A percentile compares a stretch with the other conserved stretches of the same genome.
Evolutionary conservation across 306 rosid genomes (phyloP).

Genomic region (Casuarina cunninghamiana): DNA sequence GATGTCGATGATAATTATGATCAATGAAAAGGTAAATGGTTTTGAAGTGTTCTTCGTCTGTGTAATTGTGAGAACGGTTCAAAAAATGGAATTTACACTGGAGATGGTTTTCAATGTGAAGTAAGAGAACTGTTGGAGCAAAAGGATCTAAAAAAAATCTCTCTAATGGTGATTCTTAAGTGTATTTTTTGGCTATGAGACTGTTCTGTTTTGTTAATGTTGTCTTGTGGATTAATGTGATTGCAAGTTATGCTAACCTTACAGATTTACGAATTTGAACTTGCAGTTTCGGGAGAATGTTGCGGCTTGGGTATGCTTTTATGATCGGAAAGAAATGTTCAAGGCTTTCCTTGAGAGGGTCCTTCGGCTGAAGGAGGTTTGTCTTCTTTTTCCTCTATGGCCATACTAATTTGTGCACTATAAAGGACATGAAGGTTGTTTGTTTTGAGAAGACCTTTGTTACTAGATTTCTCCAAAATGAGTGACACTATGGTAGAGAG

Average conservation of each 20-base stretch:
- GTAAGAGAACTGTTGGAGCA: background rate
- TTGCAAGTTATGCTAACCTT: conserved; percentile 18
- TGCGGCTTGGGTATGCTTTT: conserved; percentile 92
- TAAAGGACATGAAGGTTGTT: background rate
- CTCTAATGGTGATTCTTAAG: too few relatives aligned
- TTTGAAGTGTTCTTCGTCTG: background rate
- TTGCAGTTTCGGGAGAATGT: conserved; percentile 93
- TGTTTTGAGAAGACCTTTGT: too few relatives aligned
- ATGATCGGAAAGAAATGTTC: conserved; percentile 73
- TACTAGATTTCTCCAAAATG: too few relatives aligned
- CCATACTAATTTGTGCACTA: background rate
- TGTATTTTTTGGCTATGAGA: too few relatives aligned
- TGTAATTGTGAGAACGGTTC: background rate
- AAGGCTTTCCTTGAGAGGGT: conserved; percentile 85
- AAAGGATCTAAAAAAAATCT: too few relatives aligned
- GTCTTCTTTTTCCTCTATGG: conserved; percentile 16
- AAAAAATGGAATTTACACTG: background rate
- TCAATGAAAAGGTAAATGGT: conserved; percentile 78
- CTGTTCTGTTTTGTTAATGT: too few relatives aligned
- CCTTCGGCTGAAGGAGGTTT: conserved; percentile 83
- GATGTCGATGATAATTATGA: conserved; percentile 91
- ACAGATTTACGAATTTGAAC: conserved; percentile 6
- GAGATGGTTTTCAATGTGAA: background rate
- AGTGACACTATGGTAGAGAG: too few relatives aligned
- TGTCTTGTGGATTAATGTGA: background rate